Evolutionary conservation across 805 yeast species (phyloP), one percentile per base, ranked within the genome.

Genomic region (Candida berthetii): DNA sequence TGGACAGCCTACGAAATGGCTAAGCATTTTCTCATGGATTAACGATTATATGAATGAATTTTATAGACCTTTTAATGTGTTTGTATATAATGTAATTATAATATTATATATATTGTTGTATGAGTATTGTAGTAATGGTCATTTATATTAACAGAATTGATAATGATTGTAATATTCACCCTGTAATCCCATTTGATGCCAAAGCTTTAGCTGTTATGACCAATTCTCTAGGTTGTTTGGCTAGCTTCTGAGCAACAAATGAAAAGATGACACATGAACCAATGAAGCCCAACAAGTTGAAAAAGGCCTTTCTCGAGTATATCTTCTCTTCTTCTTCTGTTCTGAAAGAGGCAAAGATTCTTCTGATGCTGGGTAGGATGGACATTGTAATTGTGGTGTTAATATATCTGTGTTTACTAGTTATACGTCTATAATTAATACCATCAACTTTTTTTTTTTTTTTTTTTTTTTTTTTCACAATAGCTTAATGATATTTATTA

Each of bases 1-100:
- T 91, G 98, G 98, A 91, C 98, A 2, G 87, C 96, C 22, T 91
- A 91, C 63, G 99, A 91, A 62, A 86, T 90, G 91, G 97, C 96
- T 35, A 91, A 91, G 43, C 68, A 66, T 46, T 61, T 65, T 49
- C 47, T 68, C 31, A 29, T 54, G 35, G 47, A 47, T 17, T 31
- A 15, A 31, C 11, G 34, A 16, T 31, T 17, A 31, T 27, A 27
- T 10, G 29, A 22, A 22, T 8, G 24, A 22, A n/a, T n/a, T n/a
- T 22, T 27, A 27, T 27, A 27, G 29, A 27, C 29, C 9, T 22
- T 22, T 22, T 22, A 7, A 7, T 22, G 25, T 22, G 9, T 22
- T 22, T 22, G 25, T 22, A 22, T n/a, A n/a, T n/a, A n/a, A n/a
- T n/a, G n/a, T n/a, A n/a, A n/a, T n/a, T n/a, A n/a, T n/a, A n/a